Evolutionary conservation across 2,329 filamentous ascomycete genomes (phyloP).

Genomic region (Emergomyces pasteurianus): DNA sequence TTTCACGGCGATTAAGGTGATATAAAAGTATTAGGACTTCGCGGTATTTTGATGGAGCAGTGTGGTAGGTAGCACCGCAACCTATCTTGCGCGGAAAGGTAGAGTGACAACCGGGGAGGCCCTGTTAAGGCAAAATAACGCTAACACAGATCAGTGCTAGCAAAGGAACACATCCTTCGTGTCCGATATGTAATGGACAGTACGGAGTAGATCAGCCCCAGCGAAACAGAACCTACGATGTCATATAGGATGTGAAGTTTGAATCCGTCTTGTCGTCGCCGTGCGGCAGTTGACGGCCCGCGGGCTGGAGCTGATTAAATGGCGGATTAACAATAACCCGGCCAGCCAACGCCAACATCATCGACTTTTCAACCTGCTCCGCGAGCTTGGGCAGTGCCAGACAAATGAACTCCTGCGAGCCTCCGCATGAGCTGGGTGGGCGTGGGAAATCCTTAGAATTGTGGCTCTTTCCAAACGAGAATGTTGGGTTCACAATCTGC

Average conservation of each 20-base stretch:
- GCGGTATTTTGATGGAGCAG: background rate
- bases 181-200: background rate
- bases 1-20: background rate
- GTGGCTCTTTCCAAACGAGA: too few species aligned
- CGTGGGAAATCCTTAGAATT: too few species aligned
- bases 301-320: background rate
- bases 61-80: background rate
- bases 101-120: background rate
- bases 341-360: too few species aligned
- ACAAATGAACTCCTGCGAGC: too few species aligned
- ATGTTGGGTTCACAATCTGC: too few species aligned
- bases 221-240: background rate
- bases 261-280: background rate
- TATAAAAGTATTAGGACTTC: background rate
- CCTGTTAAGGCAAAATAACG: background rate
- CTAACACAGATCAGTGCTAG: background rate
- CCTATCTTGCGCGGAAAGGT: background rate
- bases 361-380: too few species aligned
- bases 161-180: background rate
- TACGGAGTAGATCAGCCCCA: background rate
- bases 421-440: too few species aligned
- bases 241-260: background rate
- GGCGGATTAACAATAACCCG: constrained; percentile 1
- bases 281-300: too few species aligned
- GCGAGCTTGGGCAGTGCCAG: too few species aligned